Conservation (phyloP, 2,329 filamentous ascomycete genomes). For the Neodidymelliopsis sp. region DNA sequence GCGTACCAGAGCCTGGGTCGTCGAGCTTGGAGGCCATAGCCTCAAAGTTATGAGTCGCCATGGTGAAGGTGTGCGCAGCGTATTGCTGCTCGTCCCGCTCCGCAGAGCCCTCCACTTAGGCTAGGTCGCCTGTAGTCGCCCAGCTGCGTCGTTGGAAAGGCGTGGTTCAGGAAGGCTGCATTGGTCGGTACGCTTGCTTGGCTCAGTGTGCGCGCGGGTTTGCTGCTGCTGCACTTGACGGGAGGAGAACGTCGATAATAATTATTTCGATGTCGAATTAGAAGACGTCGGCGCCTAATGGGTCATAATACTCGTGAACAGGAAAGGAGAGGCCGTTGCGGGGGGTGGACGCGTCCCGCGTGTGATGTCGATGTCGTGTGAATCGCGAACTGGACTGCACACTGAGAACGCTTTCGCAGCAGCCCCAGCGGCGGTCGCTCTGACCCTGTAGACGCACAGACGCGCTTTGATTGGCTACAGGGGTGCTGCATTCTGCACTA, state of each 20-base stretch:
- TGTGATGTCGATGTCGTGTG: constrained; percentile 35
- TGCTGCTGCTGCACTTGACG: constrained; percentile 12
- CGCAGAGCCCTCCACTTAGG: constrained; percentile 13
- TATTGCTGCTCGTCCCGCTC: constrained; percentile 30
- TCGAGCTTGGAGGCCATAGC: constrained; percentile 57
- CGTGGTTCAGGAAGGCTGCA: constrained; percentile 32
- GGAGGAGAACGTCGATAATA: constrained; percentile 23
- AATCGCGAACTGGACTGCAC: constrained; percentile 35
- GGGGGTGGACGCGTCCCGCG: constrained; percentile 41
- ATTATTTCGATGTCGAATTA: constrained; percentile 31
- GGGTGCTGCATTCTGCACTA: not conserved
- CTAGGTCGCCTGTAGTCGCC: constrained; percentile 17
- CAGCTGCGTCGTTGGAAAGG: constrained; percentile 21
- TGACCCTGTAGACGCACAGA: constrained; percentile 12
- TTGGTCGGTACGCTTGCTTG: constrained; percentile 34
- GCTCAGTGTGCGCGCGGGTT: constrained; percentile 25
- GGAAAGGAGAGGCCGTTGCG: constrained; percentile 32
- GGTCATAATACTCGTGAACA: constrained; percentile 43
- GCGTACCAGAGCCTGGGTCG: constrained; percentile 50
- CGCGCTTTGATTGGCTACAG: constrained; percentile 4
- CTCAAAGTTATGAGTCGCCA: constrained; percentile 55
- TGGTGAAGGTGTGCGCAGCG: constrained; percentile 37
- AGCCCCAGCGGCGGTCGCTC: constrained; percentile 12
- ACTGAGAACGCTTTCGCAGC: constrained; percentile 16
- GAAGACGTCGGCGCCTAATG: constrained; percentile 26